Conservation (phyloP, 1,284 basidiomycete species). For the Ustilago vetiveriae region DNA sequence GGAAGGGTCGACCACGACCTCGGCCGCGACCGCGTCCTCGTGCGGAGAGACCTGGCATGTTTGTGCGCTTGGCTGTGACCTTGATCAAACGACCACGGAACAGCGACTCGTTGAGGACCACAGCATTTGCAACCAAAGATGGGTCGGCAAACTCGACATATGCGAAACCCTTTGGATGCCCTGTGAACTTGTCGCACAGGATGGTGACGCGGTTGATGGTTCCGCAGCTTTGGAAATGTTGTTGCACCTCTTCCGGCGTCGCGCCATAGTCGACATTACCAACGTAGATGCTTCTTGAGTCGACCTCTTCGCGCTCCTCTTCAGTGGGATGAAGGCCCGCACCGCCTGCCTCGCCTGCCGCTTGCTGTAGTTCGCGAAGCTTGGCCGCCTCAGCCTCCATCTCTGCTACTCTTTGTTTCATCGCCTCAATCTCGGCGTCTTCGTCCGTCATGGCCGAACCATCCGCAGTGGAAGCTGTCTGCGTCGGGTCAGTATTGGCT, state of each 20-base stretch:
- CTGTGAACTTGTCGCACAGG: slow-evolving; percentile 99
- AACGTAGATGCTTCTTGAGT: slow-evolving; percentile 90
- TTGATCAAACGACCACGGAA: slow-evolving; percentile 93
- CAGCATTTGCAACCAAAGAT: slow-evolving; percentile 88
- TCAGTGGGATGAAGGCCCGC: slow-evolving; percentile 48
- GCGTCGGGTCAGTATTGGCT: not conserved
- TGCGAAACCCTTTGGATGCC: slow-evolving; percentile 99
- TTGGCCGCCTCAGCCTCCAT: slow-evolving; percentile 92
- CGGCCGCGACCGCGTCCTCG: slow-evolving; percentile 61
- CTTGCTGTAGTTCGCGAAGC: slow-evolving; percentile 87
- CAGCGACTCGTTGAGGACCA: slow-evolving; percentile 93
- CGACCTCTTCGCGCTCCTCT: slow-evolving; percentile 74
- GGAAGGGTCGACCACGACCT: slow-evolving; percentile 56
- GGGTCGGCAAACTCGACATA: slow-evolving; percentile 98
- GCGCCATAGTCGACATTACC: slow-evolving; percentile 98
- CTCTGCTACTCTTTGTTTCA: slow-evolving; percentile 82
- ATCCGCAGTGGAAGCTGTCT: slow-evolving; percentile 7
- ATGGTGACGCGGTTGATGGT: slow-evolving; percentile 99
- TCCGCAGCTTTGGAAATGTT: slow-evolving; percentile 95
- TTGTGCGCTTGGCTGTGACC: slow-evolving; percentile 67
- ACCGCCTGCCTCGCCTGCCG: slow-evolving; percentile 72
- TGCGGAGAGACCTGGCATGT: slow-evolving; percentile 60
- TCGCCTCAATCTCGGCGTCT: slow-evolving; percentile 71
- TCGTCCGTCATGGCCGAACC: slow-evolving; percentile 46
- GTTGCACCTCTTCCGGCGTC: slow-evolving; percentile 97